Base-by-base conservation (phyloP, 371 early-diverging fungal species). In the Circinella umbellata region DNA sequence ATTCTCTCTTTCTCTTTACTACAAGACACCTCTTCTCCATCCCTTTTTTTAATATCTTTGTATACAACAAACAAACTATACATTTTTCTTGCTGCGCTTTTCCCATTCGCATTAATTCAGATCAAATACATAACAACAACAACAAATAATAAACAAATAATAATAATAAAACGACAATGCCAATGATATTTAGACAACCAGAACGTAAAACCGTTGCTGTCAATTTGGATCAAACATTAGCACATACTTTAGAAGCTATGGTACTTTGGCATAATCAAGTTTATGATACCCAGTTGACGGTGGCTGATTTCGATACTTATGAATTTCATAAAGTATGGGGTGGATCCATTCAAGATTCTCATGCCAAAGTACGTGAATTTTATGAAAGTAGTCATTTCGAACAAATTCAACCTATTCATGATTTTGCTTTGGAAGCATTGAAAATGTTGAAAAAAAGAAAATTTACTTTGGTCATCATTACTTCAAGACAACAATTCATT, bases 401-500 rank as follows among this genome's bases (percentile, higher is more conserved):
- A 46, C 75, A 76, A 61, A 76, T 86, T 39, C 73, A 78, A 37
- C 86, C 86, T 39, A 83, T 86, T 54, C 53, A 76, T 37, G 86
- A 86, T 34, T 83, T 80, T 54, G 83, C 83, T 49, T 72, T 86
- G 48, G 86, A 86, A 64, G 81, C 84, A 5, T 73, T 86, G 57
- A 84, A 84, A 74, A 80, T 81, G 55, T 71, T 86, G 34, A 86
- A 86, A 69, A 79, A 81, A 60, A 80, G 84, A 17, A 76, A 78
- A 14, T 84, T 76, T 72, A 76, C 74, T 4, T 73, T 86, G 47
- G 83, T 86, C 15, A 86, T 86, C 65, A 79, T 86, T 67, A 86
- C 86, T 3, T 80, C 83, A 18, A 77, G 86, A 37, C 86, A 84
- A 54, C 86, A 86, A 70, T 86, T 86, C 62, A 79, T 86, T 36